A percentile compares a stretch with the other conserved stretches of the same genome.
phyloP scores from a whole-genome alignment of 2,329 filamentous ascomycete species.

The Apiospora phragmitis region DNA sequence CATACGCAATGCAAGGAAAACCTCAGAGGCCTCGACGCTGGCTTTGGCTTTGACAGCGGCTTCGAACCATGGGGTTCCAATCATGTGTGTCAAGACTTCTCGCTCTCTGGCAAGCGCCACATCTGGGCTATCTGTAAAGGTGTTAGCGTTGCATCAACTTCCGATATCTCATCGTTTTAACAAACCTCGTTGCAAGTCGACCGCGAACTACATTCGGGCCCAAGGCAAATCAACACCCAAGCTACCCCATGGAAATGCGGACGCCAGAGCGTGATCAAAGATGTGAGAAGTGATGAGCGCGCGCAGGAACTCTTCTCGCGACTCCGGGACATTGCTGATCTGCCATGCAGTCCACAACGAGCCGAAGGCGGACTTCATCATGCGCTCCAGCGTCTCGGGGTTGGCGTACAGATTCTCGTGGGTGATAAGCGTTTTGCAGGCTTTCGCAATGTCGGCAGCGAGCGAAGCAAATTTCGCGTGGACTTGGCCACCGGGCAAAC shows the following conservation, averaged over 20 bases:
- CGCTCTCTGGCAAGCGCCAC: background rate
- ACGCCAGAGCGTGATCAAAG: background rate
- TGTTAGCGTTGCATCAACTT: background rate
- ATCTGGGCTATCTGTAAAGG: background rate
- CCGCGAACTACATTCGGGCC: background rate
- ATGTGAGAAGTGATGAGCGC: background rate
- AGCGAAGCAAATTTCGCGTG: background rate
- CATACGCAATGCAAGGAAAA: background rate
- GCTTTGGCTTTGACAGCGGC: background rate
- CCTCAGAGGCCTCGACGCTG: background rate
- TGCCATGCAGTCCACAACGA: background rate
- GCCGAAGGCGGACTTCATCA: background rate
- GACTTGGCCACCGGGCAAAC: background rate
- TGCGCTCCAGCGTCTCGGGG: background rate
- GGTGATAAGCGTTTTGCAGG: background rate
- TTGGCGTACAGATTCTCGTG: background rate
- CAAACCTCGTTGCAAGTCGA: background rate
- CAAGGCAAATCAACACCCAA: background rate
- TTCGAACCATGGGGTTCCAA: background rate
- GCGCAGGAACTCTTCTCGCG: background rate
- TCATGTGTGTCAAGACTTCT: background rate
- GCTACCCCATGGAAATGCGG: background rate
- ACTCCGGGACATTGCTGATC: background rate
- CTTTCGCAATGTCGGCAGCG: background rate
- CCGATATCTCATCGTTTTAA: background rate